Evolutionary conservation across 179 eudicot species (phyloP).

Genomic region (Amaranthus tricolor): DNA sequence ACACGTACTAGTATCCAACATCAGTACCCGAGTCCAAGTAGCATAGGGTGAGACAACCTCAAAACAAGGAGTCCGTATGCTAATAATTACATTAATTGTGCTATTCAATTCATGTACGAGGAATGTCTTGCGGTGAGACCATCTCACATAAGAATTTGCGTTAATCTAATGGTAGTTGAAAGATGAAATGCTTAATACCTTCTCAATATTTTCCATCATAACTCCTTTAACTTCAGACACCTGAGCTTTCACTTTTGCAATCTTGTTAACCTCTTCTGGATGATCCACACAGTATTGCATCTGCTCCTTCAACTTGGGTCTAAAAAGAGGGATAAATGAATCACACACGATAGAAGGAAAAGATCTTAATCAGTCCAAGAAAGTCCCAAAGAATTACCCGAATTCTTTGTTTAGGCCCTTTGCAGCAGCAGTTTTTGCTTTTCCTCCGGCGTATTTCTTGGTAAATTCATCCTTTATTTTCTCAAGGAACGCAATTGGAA

Average conservation of each 20-base stretch:
- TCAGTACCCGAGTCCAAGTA: too few species aligned
- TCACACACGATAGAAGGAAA: background rate
- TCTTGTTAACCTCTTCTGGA: constrained; percentile 30
- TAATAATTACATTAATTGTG: too few species aligned
- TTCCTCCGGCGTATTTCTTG: constrained; percentile 34
- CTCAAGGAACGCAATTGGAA: constrained; percentile 33
- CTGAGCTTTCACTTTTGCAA: constrained; percentile 36
- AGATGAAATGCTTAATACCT: constrained; percentile 6
- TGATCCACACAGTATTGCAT: constrained; percentile 35
- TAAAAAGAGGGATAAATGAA: background rate
- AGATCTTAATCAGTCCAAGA: too few species aligned
- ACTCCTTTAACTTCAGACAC: constrained; percentile 37
- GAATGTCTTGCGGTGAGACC: too few species aligned
- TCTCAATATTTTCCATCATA: constrained; percentile 37
- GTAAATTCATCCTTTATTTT: constrained; percentile 32
- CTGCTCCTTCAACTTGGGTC: constrained; percentile 34
- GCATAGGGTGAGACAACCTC: too few species aligned
- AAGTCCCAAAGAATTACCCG: constrained; percentile 16
- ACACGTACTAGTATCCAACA: too few species aligned
- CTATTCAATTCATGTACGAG: too few species aligned
- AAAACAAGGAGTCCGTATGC: too few species aligned
- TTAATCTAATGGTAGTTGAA: background rate
- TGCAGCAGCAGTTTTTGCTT: constrained; percentile 25
- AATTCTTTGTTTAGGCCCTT: constrained; percentile 32
- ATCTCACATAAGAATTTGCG: too few species aligned